phyloP scores from a whole-genome alignment of 2,329 filamentous ascomycete genomes.

The Colletotrichum tropicale region DNA sequence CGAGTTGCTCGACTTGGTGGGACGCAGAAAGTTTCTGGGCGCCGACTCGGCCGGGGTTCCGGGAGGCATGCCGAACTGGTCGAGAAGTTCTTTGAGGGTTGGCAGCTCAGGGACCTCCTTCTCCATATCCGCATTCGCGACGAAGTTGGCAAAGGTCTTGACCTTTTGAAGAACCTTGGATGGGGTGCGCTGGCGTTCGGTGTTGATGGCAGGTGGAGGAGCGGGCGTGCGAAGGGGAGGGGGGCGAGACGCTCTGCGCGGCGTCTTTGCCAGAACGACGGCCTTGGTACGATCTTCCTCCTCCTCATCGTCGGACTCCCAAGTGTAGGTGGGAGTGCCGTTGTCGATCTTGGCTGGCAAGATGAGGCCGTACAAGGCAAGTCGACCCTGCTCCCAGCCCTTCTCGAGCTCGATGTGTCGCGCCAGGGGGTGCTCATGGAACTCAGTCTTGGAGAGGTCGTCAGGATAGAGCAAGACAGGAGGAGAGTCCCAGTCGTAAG shows the following conservation, averaged over 20 bases:
- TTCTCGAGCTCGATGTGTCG: conserved; percentile 18
- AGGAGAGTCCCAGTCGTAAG: conserved; percentile 31
- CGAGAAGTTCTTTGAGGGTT: neutral
- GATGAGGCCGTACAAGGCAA: conserved; percentile 15
- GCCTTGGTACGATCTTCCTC: neutral
- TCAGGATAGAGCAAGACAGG: conserved; percentile 36
- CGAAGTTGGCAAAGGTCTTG: conserved; percentile 16
- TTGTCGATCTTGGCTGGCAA: conserved; percentile 9
- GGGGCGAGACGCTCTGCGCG: neutral
- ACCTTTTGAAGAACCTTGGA: conserved; percentile 16
- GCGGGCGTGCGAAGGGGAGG: neutral
- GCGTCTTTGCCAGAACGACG: neutral
- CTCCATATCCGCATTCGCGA: neutral
- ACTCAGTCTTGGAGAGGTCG: conserved; percentile 36
- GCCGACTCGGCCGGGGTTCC: neutral
- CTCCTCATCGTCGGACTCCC: conserved; percentile 18
- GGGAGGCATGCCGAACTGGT: conserved; percentile 12
- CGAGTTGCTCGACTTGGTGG: conserved; percentile 5
- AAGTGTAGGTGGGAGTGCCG: conserved; percentile 5
- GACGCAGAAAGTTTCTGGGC: neutral
- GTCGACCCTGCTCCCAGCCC: conserved; percentile 1
- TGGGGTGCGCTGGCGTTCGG: neutral
- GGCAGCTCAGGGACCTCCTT: conserved; percentile 10
- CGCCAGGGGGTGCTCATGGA: conserved; percentile 40
- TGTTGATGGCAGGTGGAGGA: neutral